Conservation (phyloP, 2,329 filamentous ascomycete genomes). For the Fusarium siculi region DNA sequence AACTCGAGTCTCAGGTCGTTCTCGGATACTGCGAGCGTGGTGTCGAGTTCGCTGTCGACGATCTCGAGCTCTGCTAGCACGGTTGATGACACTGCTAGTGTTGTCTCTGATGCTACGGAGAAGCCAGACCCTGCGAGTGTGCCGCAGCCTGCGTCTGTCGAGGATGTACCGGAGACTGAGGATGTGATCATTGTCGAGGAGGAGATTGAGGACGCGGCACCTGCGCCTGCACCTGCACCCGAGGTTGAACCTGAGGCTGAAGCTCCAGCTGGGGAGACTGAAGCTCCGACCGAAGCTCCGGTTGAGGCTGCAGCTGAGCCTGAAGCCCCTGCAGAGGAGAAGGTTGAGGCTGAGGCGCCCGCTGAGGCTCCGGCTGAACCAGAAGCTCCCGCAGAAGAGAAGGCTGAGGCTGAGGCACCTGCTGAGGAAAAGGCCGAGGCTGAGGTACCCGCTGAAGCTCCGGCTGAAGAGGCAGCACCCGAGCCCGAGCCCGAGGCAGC, state of each 20-base stretch:
- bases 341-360: neutral
- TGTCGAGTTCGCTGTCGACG: constrained; percentile 37
- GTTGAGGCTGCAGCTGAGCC: neutral
- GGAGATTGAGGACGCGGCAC: neutral
- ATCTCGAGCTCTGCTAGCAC: constrained; percentile 21
- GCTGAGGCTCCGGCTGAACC: constrained; percentile 4
- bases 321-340: too few relatives aligned
- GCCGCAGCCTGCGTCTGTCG: constrained; percentile 22
- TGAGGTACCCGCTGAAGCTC: neutral
- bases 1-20: constrained; percentile 34
- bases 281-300: constrained; percentile 6
- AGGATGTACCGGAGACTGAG: constrained; percentile 25
- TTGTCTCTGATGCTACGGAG: constrained; percentile 38
- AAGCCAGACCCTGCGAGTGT: constrained; percentile 32
- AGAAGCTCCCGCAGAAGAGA: neutral
- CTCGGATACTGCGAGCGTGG: constrained; percentile 37
- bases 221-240: neutral
- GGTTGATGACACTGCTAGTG: constrained; percentile 26
- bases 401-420: neutral
- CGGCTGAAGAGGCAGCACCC: constrained; percentile 5
- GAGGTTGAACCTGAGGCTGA: neutral
- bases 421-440: neutral
- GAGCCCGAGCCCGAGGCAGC: constrained; percentile 18
- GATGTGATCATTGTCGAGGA: constrained; percentile 13
- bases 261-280: neutral